phyloP scores from a whole-genome alignment of 371 early-diverging fungal genomes.

The Circinella minor region DNA sequence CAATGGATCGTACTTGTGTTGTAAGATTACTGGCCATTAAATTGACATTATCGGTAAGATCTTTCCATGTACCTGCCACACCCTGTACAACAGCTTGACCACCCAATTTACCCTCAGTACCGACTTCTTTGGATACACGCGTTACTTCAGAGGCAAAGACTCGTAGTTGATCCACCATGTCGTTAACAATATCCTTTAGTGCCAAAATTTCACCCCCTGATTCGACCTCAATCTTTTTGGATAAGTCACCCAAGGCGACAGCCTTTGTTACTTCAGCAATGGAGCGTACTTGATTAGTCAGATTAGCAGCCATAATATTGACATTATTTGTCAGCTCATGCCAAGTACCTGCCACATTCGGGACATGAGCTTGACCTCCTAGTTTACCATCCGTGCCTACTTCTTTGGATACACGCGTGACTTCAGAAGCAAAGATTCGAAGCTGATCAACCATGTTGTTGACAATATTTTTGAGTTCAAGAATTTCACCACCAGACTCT shows the following conservation, averaged over 20 bases:
- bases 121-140: slow-evolving; percentile 68
- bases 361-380: slow-evolving; percentile 50
- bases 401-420: slow-evolving; percentile 44
- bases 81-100: slow-evolving; percentile 39
- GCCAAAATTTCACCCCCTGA: slow-evolving; percentile 47
- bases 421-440: slow-evolving; percentile 44
- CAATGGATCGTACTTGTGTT: slow-evolving; percentile 54
- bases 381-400: slow-evolving; percentile 43
- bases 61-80: slow-evolving; percentile 46
- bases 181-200: slow-evolving; percentile 45
- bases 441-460: slow-evolving; percentile 31
- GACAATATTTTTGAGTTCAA: slow-evolving; percentile 36
- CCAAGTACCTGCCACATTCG: slow-evolving; percentile 62
- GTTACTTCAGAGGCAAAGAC: slow-evolving; percentile 66
- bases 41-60: slow-evolving; percentile 46
- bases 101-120: slow-evolving; percentile 58
- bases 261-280: slow-evolving; percentile 31
- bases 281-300: slow-evolving; percentile 31
- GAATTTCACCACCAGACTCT: slow-evolving; percentile 40
- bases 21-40: slow-evolving; percentile 48
- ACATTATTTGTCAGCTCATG: slow-evolving; percentile 42
- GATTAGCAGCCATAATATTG: slow-evolving; percentile 32
- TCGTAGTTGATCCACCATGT: slow-evolving; percentile 60
- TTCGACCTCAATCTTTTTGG: slow-evolving; percentile 33
- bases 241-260: slow-evolving; percentile 47